Evolutionary conservation across 2,329 filamentous ascomycete genomes (phyloP).

Genomic region (Chrysoporthe puriensis): DNA sequence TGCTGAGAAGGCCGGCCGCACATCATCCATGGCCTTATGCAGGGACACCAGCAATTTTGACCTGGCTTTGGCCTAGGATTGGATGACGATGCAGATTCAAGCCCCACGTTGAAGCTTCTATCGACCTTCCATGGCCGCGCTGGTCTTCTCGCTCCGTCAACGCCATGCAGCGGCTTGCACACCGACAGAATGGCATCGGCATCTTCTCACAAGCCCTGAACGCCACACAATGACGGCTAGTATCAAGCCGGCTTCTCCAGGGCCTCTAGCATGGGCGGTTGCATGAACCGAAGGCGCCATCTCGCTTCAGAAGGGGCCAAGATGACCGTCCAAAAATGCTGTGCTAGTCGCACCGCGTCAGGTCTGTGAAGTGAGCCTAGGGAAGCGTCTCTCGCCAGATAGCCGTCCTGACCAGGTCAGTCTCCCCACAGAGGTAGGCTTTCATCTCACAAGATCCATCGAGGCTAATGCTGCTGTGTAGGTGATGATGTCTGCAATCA

Average conservation of each 20-base stretch:
- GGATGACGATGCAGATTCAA: neutral
- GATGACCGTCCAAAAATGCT: conserved; percentile 16
- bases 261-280: neutral
- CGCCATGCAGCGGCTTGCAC: neutral
- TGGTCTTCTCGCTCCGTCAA: neutral
- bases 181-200: neutral
- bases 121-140: neutral
- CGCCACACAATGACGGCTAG: neutral
- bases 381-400: conserved; percentile 13
- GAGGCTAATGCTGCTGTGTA: conserved; percentile 9
- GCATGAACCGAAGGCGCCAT: conserved; percentile 21
- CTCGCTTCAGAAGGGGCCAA: conserved; percentile 25
- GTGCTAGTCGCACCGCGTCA: conserved; percentile 19
- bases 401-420: conserved; percentile 4
- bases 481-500: neutral
- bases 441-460: neutral
- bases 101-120: neutral
- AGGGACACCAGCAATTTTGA: neutral
- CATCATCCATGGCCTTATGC: neutral
- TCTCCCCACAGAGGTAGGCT: neutral
- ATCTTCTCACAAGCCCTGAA: neutral
- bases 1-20: no score
- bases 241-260: neutral
- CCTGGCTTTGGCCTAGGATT: neutral
- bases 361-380: conserved; percentile 1